These are phyloP conservation scores for Mrakia frigida DNA, from an alignment of 768 basidiomycete genomes.

Conservation along the genomic window DNA sequence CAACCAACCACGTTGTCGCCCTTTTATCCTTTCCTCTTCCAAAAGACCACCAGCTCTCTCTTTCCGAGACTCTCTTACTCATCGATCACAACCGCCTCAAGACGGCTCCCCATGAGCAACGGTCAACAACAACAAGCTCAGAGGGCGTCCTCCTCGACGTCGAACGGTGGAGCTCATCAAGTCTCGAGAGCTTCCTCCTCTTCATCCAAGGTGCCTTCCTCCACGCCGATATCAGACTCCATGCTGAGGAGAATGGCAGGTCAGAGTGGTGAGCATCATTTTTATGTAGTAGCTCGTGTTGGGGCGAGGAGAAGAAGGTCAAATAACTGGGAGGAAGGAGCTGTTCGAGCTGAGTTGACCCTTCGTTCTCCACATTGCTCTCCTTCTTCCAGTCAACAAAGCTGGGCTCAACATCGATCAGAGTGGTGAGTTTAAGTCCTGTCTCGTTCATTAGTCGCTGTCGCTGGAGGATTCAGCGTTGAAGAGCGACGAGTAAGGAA, in stretches of 20 bases:
- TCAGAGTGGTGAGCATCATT: neutral
- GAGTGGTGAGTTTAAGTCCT: constrained; percentile 38
- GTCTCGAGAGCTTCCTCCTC: neutral
- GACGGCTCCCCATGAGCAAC: too few relatives aligned
- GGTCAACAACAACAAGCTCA: too few relatives aligned
- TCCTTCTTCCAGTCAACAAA: constrained; percentile 16
- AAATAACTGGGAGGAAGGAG: neutral
- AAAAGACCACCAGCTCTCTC: too few relatives aligned
- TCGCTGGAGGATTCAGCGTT: neutral
- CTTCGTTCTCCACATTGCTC: neutral
- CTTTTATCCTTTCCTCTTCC: too few relatives aligned
- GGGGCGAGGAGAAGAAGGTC: neutral
- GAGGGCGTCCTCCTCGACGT: neutral
- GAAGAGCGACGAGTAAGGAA: neutral
- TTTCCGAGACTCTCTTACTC: too few relatives aligned
- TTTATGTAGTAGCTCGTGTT: neutral
- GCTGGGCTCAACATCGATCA: constrained; percentile 21
- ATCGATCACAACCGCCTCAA: too few relatives aligned
- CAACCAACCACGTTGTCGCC: too few relatives aligned
- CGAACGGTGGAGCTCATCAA: neutral
- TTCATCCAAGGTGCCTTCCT: neutral
- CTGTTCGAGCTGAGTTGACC: neutral
- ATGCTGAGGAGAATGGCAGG: constrained; percentile 23
- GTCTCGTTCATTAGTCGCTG: neutral
- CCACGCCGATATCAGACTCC: neutral